phyloP scores from a whole-genome alignment of 495 filamentous ascomycete genomes.

The Penicillium maclennaniae region DNA sequence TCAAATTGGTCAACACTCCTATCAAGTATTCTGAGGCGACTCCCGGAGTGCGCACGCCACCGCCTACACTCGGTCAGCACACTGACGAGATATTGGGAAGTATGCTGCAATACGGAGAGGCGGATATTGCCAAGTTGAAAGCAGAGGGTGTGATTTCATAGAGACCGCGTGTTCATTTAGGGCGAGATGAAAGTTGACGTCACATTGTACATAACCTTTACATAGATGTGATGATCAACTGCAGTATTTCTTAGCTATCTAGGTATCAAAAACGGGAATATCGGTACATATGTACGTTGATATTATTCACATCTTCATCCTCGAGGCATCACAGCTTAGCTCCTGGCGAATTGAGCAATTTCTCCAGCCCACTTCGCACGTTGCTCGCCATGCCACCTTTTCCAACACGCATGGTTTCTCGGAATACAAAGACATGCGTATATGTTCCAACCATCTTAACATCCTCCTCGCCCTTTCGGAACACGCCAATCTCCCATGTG shows the following conservation, averaged over 20 bases:
- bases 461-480: constrained; percentile 66
- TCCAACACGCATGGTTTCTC: constrained; percentile 62
- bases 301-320: not conserved
- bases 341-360: constrained; percentile 35
- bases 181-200: no score
- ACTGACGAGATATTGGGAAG: constrained; percentile 77
- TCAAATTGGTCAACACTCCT: constrained; percentile 91
- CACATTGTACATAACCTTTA: not conserved
- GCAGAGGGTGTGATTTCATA: constrained; percentile 66
- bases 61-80: constrained; percentile 87
- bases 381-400: constrained; percentile 45
- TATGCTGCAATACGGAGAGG: constrained; percentile 58
- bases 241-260: not conserved
- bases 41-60: constrained; percentile 72
- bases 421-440: constrained; percentile 83
- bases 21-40: constrained; percentile 86
- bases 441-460: constrained; percentile 85
- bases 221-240: not conserved
- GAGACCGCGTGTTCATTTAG: not conserved
- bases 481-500: constrained; percentile 89
- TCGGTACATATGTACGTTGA: no score
- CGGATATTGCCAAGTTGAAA: constrained; percentile 60
- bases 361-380: constrained; percentile 44
- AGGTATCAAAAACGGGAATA: no score
- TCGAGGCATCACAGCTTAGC: constrained; percentile 21